Percentiles rank a stretch among this genome's conserved stretches.
These are phyloP conservation scores for Datisca glomerata DNA, from an alignment of 306 rosid species.

Conservation along the genomic window DNA sequence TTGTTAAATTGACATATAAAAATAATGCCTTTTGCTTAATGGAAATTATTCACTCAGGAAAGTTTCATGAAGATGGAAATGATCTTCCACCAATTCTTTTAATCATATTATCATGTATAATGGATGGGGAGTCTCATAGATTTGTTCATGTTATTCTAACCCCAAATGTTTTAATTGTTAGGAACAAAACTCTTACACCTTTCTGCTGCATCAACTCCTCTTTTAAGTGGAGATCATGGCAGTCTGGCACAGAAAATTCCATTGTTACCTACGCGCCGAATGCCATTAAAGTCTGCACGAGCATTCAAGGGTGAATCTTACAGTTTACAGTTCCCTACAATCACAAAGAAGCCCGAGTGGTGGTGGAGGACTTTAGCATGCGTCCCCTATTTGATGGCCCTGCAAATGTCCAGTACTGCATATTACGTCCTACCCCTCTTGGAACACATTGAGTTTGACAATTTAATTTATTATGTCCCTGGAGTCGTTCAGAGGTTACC, in stretches of 20 bases:
- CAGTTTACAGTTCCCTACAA: conserved; percentile 32
- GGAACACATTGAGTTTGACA: conserved; percentile 31
- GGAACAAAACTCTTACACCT: conserved; percentile 24
- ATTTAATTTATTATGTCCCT: conserved; percentile 49
- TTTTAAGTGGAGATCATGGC: conserved; percentile 19
- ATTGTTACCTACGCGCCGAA: conserved; percentile 6
- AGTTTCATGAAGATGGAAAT: too few relatives aligned
- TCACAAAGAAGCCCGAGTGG: conserved; percentile 76
- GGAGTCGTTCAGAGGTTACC: conserved; percentile 64
- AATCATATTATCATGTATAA: background rate
- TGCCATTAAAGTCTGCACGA: conserved; percentile 20
- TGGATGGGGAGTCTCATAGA: background rate
- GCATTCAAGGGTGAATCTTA: conserved; percentile 42
- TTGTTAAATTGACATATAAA: too few relatives aligned
- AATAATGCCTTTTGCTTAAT: too few relatives aligned
- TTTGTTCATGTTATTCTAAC: background rate
- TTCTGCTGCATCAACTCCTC: conserved; percentile 23
- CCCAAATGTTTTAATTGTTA: conserved; percentile 12
- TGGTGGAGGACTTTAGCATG: conserved; percentile 86
- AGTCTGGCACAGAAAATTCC: conserved; percentile 17
- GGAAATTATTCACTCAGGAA: too few relatives aligned
- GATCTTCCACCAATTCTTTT: background rate
- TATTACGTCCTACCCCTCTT: conserved; percentile 41
- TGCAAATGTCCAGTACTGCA: conserved; percentile 69
- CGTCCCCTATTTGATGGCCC: conserved; percentile 53